Base-by-base conservation (phyloP, 768 basidiomycete genomes). In the Russula brevipes region DNA sequence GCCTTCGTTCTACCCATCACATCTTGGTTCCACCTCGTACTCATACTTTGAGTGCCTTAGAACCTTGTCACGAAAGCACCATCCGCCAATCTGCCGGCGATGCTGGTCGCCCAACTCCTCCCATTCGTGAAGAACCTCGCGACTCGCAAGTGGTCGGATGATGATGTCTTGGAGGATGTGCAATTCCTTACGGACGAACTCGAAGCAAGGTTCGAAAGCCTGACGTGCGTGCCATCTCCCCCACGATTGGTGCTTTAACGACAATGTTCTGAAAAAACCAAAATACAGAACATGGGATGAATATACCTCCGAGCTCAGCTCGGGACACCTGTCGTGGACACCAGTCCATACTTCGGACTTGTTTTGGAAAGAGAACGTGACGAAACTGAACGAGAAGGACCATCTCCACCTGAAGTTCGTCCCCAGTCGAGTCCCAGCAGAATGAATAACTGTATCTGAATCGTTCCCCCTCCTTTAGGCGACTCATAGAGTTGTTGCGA, bases 351-450 rank as follows among this genome's bases (percentile, higher is more conserved):
- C 94, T 71, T 95, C 91, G 2, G 96, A 98, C 64, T 86, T 93
- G 41, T 99, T 99, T 77, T 99, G 97, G 97, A 91, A 89, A 71
- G 94, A 95, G 77, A 98, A 98, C 71, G 94, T 90, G 5, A 76
- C 79, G 7, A 92, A 85, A 71, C 76, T 98, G 47, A 91, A 94
- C 67, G 94, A 98, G 65, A 85, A 83, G 58, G 88, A 93, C 70
- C 81, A 87, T 67, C 85, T 88, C 69, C 88, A 91, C 63, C 80
- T 98, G 62, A 94, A 89, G 96, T 94, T 44, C 19, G 51, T 50
- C 33, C 33, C 36, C 35, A 2, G 30, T 19, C 30, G 14, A n/a
- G 39, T 19, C 16, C 46, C 33, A 33, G 55, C 30, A n/a, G 35
- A 56, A 63, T 51, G 52, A 31, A 12, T 39, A 17, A 31, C 6